A percentile compares a stretch with the other conserved stretches of the same genome.
These are phyloP conservation scores for Colletotrichum sp. DNA, from an alignment of 2,329 filamentous ascomycete species.

Conservation along the genomic window DNA sequence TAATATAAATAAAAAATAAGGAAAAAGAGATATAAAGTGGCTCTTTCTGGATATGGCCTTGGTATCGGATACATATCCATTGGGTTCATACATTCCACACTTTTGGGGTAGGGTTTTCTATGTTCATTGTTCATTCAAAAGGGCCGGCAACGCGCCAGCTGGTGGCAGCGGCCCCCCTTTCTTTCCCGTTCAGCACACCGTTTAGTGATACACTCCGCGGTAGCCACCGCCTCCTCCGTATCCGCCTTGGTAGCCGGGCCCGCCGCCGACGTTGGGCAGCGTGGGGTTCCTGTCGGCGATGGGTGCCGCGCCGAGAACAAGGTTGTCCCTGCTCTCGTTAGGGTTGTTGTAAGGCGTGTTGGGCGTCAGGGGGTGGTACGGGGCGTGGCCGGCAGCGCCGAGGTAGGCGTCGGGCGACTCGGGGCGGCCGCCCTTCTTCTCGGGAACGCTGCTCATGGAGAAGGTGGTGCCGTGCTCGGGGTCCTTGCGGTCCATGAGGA, in stretches of 20 bases:
- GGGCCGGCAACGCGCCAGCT: background rate
- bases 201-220: slow-evolving; percentile 18
- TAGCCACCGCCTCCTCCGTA: slow-evolving; percentile 17
- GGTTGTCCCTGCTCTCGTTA: slow-evolving; percentile 40
- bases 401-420: slow-evolving; percentile 38
- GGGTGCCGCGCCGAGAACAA: slow-evolving; percentile 45
- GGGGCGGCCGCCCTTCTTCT: slow-evolving; percentile 33
- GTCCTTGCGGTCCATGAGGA: slow-evolving; percentile 68
- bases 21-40: slow-evolving; percentile 19
- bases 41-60: slow-evolving; percentile 6
- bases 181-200: background rate
- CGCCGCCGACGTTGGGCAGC: slow-evolving; percentile 28
- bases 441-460: slow-evolving; percentile 38
- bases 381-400: slow-evolving; percentile 16
- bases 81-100: slow-evolving; percentile 18
- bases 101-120: background rate
- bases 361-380: slow-evolving; percentile 43
- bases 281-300: slow-evolving; percentile 37
- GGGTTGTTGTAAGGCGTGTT: slow-evolving; percentile 26
- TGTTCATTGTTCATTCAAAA: slow-evolving; percentile 13
- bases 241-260: background rate
- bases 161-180: background rate
- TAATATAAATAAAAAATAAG: slow-evolving; percentile 20
- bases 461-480: slow-evolving; percentile 44
- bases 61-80: background rate